These are phyloP conservation scores for Botrytis elliptica DNA, from an alignment of 2,329 filamentous ascomycete species.

Conservation along the genomic window DNA sequence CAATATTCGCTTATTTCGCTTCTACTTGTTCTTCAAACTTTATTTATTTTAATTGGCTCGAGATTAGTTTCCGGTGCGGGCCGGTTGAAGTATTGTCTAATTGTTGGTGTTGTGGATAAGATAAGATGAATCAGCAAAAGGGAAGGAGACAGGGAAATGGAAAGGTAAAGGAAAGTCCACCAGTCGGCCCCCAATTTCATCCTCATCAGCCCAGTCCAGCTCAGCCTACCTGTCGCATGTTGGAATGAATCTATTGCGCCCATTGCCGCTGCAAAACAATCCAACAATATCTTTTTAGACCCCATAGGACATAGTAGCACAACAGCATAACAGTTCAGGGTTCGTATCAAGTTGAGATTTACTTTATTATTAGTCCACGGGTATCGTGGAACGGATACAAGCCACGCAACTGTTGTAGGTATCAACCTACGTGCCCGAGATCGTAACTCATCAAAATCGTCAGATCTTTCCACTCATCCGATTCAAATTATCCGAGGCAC, in stretches of 20 bases:
- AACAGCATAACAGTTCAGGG: not conserved
- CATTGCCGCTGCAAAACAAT: not conserved
- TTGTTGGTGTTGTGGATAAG: not conserved
- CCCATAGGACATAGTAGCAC: not conserved
- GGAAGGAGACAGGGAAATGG: not conserved
- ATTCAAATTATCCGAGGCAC: not conserved
- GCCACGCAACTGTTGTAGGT: not conserved
- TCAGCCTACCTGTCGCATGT: not conserved
- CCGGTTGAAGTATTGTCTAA: not conserved
- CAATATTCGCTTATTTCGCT: not conserved
- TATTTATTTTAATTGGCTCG: not conserved
- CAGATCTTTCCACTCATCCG: not conserved
- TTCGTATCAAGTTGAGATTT: not conserved
- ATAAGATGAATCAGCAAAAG: not conserved
- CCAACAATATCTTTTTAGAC: slow-evolving; percentile 1
- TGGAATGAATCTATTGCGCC: not conserved
- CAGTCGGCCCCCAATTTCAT: not conserved
- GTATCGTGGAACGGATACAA: not conserved
- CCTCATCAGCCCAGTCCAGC: not conserved
- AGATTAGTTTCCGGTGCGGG: slow-evolving; percentile 1
- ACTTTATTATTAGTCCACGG: not conserved
- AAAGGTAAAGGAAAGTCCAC: not conserved
- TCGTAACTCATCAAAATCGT: not conserved
- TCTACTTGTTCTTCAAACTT: not conserved
- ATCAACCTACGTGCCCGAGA: not conserved